These are phyloP conservation scores for Bjerkandera adusta DNA, from an alignment of 1,284 basidiomycete genomes.

Conservation along the genomic window DNA sequence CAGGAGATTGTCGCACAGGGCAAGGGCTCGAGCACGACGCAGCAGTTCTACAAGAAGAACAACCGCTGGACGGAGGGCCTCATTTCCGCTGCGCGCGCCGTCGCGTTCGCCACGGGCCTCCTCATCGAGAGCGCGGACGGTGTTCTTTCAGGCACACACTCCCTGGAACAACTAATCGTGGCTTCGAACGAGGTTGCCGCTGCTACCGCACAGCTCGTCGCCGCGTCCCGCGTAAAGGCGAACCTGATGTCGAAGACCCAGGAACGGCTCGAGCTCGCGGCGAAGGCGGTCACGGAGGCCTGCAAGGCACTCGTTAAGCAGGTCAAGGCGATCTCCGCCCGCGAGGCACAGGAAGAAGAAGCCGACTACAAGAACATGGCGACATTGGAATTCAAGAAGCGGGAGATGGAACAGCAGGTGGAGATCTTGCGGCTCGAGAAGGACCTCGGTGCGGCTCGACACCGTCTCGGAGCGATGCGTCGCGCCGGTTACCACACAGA, in stretches of 20 bases:
- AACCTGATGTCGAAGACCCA: constrained; percentile 99
- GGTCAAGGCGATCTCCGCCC: constrained; percentile 92
- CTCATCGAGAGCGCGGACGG: constrained; percentile 98
- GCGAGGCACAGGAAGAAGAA: constrained; percentile 76
- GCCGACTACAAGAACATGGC: constrained; percentile 94
- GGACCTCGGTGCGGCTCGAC: constrained; percentile 86
- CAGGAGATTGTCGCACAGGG: constrained; percentile 98
- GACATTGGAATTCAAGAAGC: constrained; percentile 92
- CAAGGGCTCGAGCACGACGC: constrained; percentile 84
- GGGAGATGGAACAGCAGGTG: constrained; percentile 99
- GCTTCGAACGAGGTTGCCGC: constrained; percentile 98
- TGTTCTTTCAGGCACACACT: constrained; percentile 94
- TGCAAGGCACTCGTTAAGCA: constrained; percentile 96
- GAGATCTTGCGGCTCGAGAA: constrained; percentile 97
- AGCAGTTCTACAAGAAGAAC: constrained; percentile 99
- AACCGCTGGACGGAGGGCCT: constrained; percentile 99
- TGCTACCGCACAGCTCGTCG: constrained; percentile 96
- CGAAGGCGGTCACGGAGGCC: constrained; percentile 98
- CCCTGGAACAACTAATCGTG: constrained; percentile 97
- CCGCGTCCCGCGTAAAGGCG: constrained; percentile 97
- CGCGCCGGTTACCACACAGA: constrained; percentile 87
- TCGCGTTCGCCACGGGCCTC: constrained; percentile 95
- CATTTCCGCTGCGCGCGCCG: constrained; percentile 96
- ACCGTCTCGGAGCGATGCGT: constrained; percentile 86
- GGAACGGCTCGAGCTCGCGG: constrained; percentile 92